Evolutionary conservation across 169 alveolate species (phyloP).

Genomic region (Eimeria falciformis): DNA sequence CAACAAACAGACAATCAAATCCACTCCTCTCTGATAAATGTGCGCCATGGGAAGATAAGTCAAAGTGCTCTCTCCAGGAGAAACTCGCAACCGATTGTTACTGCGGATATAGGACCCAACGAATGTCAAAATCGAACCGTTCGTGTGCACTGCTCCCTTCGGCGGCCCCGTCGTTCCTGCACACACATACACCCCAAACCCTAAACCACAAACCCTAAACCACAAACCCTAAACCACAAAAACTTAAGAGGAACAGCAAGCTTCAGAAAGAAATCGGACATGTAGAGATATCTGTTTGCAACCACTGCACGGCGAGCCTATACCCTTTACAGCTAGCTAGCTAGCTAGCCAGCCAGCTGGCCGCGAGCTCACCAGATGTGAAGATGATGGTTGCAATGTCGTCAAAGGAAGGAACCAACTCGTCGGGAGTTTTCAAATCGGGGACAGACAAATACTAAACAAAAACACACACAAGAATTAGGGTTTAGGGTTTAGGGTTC

Average conservation of each 20-base stretch:
- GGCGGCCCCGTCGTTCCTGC: slow-evolving; percentile 96
- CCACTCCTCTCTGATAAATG: slow-evolving; percentile 88
- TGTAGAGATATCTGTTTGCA: background rate
- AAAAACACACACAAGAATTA: background rate
- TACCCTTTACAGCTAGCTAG: background rate
- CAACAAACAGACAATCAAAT: background rate
- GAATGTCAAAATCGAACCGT: slow-evolving; percentile 85
- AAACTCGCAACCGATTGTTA: slow-evolving; percentile 71
- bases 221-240: background rate
- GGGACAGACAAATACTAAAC: slow-evolving; percentile 21
- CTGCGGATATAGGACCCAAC: slow-evolving; percentile 77
- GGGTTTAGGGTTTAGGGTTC: too few species aligned
- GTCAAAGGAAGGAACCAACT: slow-evolving; percentile 37
- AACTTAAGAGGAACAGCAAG: background rate
- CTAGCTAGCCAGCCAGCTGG: slow-evolving; percentile 11
- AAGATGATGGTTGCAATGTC: slow-evolving; percentile 70
- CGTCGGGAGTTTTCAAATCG: slow-evolving; percentile 41
- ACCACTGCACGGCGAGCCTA: background rate
- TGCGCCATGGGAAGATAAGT: slow-evolving; percentile 93
- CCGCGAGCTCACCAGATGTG: slow-evolving; percentile 58
- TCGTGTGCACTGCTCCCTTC: slow-evolving; percentile 93
- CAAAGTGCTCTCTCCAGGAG: slow-evolving; percentile 84
- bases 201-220: background rate
- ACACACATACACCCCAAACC: slow-evolving; percentile 73
- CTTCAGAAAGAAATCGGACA: background rate